phyloP scores from a whole-genome alignment of 768 basidiomycete species.

The Paxillus rubicundulus region DNA sequence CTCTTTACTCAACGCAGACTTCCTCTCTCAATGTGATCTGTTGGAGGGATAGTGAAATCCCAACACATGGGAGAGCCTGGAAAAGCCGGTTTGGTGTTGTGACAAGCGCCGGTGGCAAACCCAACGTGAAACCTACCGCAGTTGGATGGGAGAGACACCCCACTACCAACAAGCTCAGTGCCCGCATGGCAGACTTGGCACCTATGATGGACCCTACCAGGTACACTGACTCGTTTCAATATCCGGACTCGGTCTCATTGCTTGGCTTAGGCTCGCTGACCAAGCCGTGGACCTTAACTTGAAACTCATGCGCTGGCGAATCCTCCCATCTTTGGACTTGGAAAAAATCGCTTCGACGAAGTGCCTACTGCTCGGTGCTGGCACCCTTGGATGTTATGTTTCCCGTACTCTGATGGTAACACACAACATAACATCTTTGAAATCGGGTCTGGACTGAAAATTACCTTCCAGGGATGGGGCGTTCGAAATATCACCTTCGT shows the following conservation, averaged over 20 bases:
- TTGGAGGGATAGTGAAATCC: constrained; percentile 67
- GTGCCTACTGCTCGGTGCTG: constrained; percentile 89
- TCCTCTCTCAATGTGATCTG: constrained; percentile 62
- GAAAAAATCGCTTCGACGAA: constrained; percentile 79
- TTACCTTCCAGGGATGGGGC: constrained; percentile 80
- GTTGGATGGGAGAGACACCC: constrained; percentile 96
- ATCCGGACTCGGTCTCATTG: neutral
- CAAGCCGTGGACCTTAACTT: constrained; percentile 98
- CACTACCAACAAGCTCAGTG: constrained; percentile 76
- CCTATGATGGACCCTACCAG: constrained; percentile 94
- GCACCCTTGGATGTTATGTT: constrained; percentile 96
- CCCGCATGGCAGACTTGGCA: constrained; percentile 85
- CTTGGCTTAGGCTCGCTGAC: constrained; percentile 66
- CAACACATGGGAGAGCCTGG: constrained; percentile 42
- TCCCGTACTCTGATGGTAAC: constrained; percentile 85
- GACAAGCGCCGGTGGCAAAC: constrained; percentile 14
- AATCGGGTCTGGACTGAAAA: neutral
- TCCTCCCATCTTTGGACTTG: constrained; percentile 83
- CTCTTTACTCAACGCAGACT: constrained; percentile 50
- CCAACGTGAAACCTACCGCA: constrained; percentile 48
- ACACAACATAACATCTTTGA: constrained; percentile 30
- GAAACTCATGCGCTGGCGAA: constrained; percentile 97
- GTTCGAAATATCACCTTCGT: constrained; percentile 90
- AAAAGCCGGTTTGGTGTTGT: constrained; percentile 65
- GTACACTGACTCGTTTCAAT: constrained; percentile 35